A percentile compares a stretch with the other conserved stretches of the same genome.
Conservation (phyloP, 805 yeast species). For the Wickerhamiella bombiphila region DNA sequence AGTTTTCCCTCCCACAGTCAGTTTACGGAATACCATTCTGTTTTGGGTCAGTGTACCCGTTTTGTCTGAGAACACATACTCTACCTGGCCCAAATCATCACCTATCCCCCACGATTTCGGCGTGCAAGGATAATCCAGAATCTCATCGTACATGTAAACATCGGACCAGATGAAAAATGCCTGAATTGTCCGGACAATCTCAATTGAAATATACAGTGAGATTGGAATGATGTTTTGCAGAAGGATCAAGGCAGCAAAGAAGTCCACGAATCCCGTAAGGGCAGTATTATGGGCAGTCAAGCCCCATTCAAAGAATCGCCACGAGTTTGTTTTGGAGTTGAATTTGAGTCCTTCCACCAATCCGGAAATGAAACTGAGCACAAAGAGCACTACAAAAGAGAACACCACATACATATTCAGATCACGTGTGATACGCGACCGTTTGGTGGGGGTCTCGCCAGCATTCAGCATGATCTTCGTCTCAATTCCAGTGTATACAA, state of each 20-base stretch:
- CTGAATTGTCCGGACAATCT: conserved; percentile 62
- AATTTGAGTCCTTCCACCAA: conserved; percentile 55
- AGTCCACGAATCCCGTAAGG: conserved; percentile 49
- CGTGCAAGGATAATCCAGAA: conserved; percentile 57
- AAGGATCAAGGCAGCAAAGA: conserved; percentile 57
- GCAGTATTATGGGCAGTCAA: conserved; percentile 47
- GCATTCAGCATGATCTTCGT: conserved; percentile 66
- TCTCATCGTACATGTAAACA: conserved; percentile 51
- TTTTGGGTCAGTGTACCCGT: conserved; percentile 77
- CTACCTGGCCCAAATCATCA: conserved; percentile 74
- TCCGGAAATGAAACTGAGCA: conserved; percentile 56
- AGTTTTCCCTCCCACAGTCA: conserved; percentile 49
- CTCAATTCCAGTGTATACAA: conserved; percentile 62
- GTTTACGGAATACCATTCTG: conserved; percentile 68
- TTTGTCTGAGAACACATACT: conserved; percentile 68
- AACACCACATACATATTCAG: conserved; percentile 51
- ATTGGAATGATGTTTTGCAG: conserved; percentile 71
- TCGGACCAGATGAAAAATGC: conserved; percentile 65
- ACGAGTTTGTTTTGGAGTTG: conserved; percentile 30
- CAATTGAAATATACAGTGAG: conserved; percentile 64
- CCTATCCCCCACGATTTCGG: conserved; percentile 76
- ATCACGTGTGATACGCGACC: conserved; percentile 48
- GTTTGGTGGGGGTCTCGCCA: conserved; percentile 64
- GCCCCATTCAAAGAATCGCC: conserved; percentile 44
- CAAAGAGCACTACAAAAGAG: conserved; percentile 47